Base-by-base conservation (phyloP, 148 eudicot genomes). In the Chenopodium album region DNA sequence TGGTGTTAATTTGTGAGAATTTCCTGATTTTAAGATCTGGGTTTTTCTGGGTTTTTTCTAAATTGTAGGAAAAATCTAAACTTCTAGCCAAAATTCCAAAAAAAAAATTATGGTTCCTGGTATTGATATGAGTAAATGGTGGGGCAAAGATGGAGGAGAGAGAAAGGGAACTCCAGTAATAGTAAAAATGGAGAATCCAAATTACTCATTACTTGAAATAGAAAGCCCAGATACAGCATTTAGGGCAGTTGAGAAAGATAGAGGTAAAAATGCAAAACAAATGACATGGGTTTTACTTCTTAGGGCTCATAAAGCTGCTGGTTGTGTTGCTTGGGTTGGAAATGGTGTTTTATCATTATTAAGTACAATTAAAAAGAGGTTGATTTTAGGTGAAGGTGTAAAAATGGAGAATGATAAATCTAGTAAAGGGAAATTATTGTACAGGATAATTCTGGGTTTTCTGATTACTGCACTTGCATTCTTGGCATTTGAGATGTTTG, bases 211-310 rank as follows among this genome's bases (percentile, higher is more conserved):
- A 0, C 69, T 88, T 0, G 90, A 90, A 83, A 73, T 90, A 71
- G 90, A 90, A 20, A 85, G 88, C 11, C 87, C 89, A 14, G 90
- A 90, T 68, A 76, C 84, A 10, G 79, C 85, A 63, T 88, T 88
- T 73, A 67, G 77, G 69, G 83, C 80, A 6, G 88, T 86, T 28
- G 89, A 81, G 20, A 88, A 90, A 76, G 89, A 80, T 52, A 83
- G 90, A 66, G 87, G 88, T 14, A 88, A 82, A 71, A 90, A 90
- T 83, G 92, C 89, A 2, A 90, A 85, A 32, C 92, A 90, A 73
- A 82, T 86, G n/a, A 88, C 90, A 12, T 90, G 92, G 92, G 92
- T 90, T 76, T 85, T 90, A 68, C 76, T 90, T 73, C 86, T 90
- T 26, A 88, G 84, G 74, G 92, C 90, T 46, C 92, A 90, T 64